phyloP scores from a whole-genome alignment of 2,329 filamentous ascomycete species.

The Dissoconium aciculare region DNA sequence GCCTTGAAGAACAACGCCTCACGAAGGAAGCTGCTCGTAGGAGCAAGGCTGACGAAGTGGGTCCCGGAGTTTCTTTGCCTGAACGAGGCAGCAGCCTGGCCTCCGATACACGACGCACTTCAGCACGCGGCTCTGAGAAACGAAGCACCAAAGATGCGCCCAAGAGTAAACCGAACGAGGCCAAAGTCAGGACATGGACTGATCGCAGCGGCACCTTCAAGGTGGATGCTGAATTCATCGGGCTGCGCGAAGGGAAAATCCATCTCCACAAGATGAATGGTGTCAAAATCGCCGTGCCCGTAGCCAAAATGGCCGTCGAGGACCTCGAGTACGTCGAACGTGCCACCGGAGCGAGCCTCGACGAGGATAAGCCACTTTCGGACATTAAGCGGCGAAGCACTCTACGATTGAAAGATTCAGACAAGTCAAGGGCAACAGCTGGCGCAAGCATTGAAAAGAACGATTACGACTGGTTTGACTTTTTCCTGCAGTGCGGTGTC shows the following conservation, averaged over 20 bases:
- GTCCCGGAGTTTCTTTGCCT: constrained; percentile 59
- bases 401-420: constrained; percentile 35
- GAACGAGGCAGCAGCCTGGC: constrained; percentile 66
- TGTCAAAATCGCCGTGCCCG: constrained; percentile 92
- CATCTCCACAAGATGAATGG: constrained; percentile 96
- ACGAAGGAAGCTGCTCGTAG: constrained; percentile 64
- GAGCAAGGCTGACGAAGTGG: constrained; percentile 45
- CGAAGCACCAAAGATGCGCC: constrained; percentile 25
- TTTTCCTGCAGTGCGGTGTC: constrained; percentile 86
- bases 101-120: constrained; percentile 20
- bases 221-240: constrained; percentile 91
- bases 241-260: constrained; percentile 87
- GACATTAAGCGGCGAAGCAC: constrained; percentile 51
- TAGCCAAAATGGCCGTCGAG: constrained; percentile 87
- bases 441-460: constrained; percentile 53
- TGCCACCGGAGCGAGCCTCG: constrained; percentile 69
- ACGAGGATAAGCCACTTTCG: constrained; percentile 83
- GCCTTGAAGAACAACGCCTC: constrained; percentile 66
- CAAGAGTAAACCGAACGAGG: constrained; percentile 68
- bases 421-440: constrained; percentile 24
- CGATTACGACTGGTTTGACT: constrained; percentile 97
- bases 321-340: constrained; percentile 92
- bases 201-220: constrained; percentile 92
- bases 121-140: constrained; percentile 31
- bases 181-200: constrained; percentile 82